Conservation (phyloP, 306 rosid species). For the Crotalaria pallida region DNA sequence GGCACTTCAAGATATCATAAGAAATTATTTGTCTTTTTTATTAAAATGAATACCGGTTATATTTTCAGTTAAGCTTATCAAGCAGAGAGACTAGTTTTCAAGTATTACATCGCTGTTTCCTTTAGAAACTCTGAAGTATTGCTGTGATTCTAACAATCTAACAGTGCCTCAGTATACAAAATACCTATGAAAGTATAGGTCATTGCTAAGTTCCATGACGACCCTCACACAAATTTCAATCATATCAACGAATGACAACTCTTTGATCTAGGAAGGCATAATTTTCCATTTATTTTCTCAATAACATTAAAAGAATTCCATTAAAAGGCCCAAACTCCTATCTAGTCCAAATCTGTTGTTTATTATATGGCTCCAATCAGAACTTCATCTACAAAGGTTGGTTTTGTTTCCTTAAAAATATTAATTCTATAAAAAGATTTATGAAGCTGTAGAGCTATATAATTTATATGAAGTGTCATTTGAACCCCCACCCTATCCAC, state of each 20-base stretch:
- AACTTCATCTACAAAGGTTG: background rate
- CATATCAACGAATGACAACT: background rate
- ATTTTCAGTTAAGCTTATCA: background rate
- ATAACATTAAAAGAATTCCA: background rate
- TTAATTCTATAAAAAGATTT: background rate
- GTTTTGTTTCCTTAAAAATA: background rate
- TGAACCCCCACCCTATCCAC: background rate
- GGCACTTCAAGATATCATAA: background rate
- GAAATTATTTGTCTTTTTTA: background rate
- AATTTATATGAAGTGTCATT: constrained; percentile 3
- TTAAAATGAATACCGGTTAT: background rate
- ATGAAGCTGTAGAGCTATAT: background rate
- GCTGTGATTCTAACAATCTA: background rate
- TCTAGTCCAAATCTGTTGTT: constrained; percentile 9
- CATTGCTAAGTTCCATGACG: background rate
- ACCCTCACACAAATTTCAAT: constrained; percentile 3
- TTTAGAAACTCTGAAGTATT: background rate
- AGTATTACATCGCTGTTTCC: background rate
- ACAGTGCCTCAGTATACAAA: background rate
- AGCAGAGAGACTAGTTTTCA: background rate
- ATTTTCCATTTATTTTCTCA: background rate
- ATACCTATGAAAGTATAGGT: background rate
- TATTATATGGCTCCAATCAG: background rate
- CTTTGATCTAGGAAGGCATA: background rate
- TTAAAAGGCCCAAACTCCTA: constrained; percentile 5